Evolutionary conservation across 2,329 filamentous ascomycete genomes (phyloP).

Genomic region (Phaeosphaeriaceae sp.): DNA sequence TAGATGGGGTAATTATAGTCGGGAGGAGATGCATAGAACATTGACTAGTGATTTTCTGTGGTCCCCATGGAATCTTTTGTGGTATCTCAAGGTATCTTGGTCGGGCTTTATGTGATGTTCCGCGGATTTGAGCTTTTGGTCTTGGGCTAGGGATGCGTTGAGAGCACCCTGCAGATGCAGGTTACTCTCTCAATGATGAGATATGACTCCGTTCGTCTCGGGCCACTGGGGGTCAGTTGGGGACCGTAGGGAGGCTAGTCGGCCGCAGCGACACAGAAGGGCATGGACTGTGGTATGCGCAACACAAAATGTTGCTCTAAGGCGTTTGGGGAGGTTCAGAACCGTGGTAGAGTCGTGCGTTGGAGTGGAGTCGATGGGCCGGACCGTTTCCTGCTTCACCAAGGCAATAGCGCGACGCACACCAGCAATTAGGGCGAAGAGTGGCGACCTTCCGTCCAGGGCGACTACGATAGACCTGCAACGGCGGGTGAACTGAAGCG

Average conservation of each 20-base stretch:
- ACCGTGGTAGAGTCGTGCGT: conserved; percentile 2
- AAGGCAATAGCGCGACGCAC: background rate
- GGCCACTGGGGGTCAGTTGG: background rate
- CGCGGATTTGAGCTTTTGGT: background rate
- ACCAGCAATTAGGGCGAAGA: background rate
- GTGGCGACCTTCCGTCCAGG: background rate
- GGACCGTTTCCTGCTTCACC: conserved; percentile 1
- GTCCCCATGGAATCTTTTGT: background rate
- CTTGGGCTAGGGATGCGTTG: background rate
- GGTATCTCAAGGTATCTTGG: too few relatives aligned
- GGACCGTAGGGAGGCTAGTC: background rate
- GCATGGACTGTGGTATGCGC: background rate
- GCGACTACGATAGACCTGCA: background rate
- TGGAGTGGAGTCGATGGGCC: background rate
- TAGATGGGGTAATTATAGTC: background rate
- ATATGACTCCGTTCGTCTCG: background rate
- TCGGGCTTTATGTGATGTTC: background rate
- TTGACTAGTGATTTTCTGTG: background rate
- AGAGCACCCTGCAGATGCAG: background rate
- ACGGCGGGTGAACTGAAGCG: background rate
- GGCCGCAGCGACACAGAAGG: background rate
- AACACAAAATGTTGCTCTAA: background rate
- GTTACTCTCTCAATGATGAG: background rate
- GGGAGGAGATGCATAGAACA: background rate
- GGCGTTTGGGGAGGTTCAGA: background rate